Conservation (phyloP, 371 early-diverging fungal species). For the Cokeromyces recurvatus region DNA sequence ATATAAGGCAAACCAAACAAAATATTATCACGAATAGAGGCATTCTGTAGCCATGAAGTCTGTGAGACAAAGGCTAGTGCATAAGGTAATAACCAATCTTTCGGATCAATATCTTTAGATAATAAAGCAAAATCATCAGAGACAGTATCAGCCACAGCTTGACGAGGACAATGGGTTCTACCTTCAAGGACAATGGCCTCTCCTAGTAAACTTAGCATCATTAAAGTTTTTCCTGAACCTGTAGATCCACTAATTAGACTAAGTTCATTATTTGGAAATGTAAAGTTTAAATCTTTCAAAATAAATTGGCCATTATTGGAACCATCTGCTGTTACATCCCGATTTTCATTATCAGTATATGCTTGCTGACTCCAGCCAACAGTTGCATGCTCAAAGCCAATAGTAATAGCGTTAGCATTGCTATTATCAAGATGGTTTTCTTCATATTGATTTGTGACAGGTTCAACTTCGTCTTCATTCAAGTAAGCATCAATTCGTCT, state of each 20-base stretch:
- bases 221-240: slow-evolving; percentile 62
- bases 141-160: slow-evolving; percentile 2
- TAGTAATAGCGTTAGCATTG: not conserved
- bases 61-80: slow-evolving; percentile 29
- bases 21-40: slow-evolving; percentile 66
- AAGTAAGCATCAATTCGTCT: slow-evolving; percentile 71
- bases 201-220: slow-evolving; percentile 62
- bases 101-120: slow-evolving; percentile 6
- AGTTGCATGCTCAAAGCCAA: slow-evolving; percentile 42
- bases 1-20: slow-evolving; percentile 46
- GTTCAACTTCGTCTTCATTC: slow-evolving; percentile 67
- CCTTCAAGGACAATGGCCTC: slow-evolving; percentile 14
- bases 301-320: slow-evolving; percentile 13
- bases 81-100: slow-evolving; percentile 16
- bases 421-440: slow-evolving; percentile 13
- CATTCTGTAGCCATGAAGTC: slow-evolving; percentile 83
- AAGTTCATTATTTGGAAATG: slow-evolving; percentile 52
- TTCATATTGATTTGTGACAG: slow-evolving; percentile 58
- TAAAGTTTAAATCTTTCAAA: slow-evolving; percentile 38
- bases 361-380: slow-evolving; percentile 23
- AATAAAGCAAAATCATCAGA: no score
- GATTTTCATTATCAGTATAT: slow-evolving; percentile 5
- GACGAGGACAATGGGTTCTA: slow-evolving; percentile 6
- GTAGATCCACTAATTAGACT: slow-evolving; percentile 59
- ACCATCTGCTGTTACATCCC: not conserved